Evolutionary conservation across 192 early-diverging fungal species (phyloP).

Genomic region (Coemansia sp.): DNA sequence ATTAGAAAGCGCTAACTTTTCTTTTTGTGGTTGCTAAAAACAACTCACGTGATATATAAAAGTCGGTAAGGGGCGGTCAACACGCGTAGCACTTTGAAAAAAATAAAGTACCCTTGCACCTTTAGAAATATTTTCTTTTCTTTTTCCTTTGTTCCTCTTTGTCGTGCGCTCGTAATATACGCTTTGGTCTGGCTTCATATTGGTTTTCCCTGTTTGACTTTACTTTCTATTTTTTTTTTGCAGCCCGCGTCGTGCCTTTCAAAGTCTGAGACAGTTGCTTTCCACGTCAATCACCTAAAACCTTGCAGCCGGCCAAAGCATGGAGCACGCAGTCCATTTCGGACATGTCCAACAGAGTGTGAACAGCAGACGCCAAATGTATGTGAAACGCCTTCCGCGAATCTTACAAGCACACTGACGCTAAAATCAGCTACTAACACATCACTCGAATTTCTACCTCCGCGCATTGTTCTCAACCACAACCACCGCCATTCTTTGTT

Average conservation of each 20-base stretch:
- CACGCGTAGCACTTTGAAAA: too few species aligned
- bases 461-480: background rate
- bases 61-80: too few species aligned
- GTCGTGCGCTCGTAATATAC: background rate
- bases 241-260: background rate
- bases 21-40: too few species aligned
- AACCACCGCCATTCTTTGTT: background rate
- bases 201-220: conserved; percentile 15
- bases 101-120: too few species aligned
- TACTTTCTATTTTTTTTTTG: conserved; percentile 26
- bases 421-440: too few species aligned
- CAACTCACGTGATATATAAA: too few species aligned
- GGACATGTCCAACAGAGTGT: conserved; percentile 51
- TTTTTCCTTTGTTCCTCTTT: conserved; percentile 11
- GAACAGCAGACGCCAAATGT: conserved; percentile 53
- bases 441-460: background rate
- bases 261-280: background rate
- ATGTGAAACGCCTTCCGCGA: conserved; percentile 17
- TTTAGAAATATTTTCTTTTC: background rate
- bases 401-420: too few species aligned
- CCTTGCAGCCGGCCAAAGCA: conserved; percentile 16
- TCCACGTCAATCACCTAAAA: conserved; percentile 4
- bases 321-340: conserved; percentile 44
- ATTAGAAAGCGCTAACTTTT: too few species aligned
- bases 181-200: too few species aligned